Conservation (phyloP, 805 yeast species). For the Jamesozyma piceae region DNA sequence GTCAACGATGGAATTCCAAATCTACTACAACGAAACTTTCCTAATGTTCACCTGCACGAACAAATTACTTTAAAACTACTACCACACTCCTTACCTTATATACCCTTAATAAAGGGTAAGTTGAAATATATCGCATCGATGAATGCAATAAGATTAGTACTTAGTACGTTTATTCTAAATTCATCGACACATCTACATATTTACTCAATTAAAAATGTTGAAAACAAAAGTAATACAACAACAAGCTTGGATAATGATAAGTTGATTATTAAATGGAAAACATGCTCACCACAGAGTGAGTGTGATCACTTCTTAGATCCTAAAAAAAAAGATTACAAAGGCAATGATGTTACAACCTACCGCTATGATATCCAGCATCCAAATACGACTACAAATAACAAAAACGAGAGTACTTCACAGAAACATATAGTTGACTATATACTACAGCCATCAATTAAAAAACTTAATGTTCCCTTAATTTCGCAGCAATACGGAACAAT, state of each 20-base stretch:
- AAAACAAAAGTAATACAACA: neutral
- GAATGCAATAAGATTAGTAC: slow-evolving; percentile 45
- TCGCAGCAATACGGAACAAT: slow-evolving; percentile 1
- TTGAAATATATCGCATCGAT: slow-evolving; percentile 47
- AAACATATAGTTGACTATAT: slow-evolving; percentile 11
- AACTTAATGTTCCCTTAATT: slow-evolving; percentile 3
- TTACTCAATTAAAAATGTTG: slow-evolving; percentile 23
- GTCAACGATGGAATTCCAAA: slow-evolving; percentile 40
- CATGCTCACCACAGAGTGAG: slow-evolving; percentile 8
- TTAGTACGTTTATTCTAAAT: slow-evolving; percentile 48
- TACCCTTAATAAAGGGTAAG: slow-evolving; percentile 50
- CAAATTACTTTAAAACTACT: slow-evolving; percentile 45
- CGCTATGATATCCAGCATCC: neutral
- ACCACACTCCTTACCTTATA: slow-evolving; percentile 41
- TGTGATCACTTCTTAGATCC: slow-evolving; percentile 4
- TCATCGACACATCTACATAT: slow-evolving; percentile 48
- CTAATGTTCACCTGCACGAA: slow-evolving; percentile 36
- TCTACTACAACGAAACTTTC: slow-evolving; percentile 38
- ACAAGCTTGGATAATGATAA: slow-evolving; percentile 13
- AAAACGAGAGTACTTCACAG: neutral
- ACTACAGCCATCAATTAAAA: slow-evolving; percentile 10
- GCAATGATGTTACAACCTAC: neutral
- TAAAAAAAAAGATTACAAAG: neutral
- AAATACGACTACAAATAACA: neutral
- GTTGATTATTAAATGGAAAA: slow-evolving; percentile 23